Base-by-base conservation (phyloP, 345 rosid species). In the Eucalyptus lansdowneana region DNA sequence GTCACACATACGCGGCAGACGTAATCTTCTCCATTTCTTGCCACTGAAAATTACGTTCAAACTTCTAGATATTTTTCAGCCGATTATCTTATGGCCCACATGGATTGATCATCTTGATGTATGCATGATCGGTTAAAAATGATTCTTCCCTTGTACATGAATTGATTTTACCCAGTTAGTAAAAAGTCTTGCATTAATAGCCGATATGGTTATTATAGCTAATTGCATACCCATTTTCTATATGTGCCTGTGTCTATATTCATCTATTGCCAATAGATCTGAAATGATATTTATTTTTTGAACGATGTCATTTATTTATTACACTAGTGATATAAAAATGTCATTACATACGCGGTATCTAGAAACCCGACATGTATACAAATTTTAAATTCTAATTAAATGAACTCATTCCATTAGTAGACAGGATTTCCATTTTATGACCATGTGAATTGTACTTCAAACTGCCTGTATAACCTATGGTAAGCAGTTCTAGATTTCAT, bases 281-380 rank as follows among this genome's bases (percentile, higher is more conserved):
- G 4, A 62, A 6, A 13, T 29, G 69, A 62, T 29, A 62, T 29
- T 62, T 62, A 62, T 65, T n/a, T 14, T n/a, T 65, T 3, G 11
- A 65, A n/a, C 5, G 6, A 7, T 3, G 34, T 62, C 4, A n/a
- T 62, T 62, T 62, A 60, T 12, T 62, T 62, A 14, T 12, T 27
- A 60, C 16, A 60, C 19, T 6, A 8, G 37, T n/a, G 37, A n/a
- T 2, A 17, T 65, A n/a, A 65, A 29, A 62, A 13, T 13, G 15
- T 4, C 31, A 62, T 62, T 62, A 65, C 76, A 15, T 16, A 2
- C 6, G 0, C 0, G 8, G 1, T n/a, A n/a, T 65, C 2, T 4
- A n/a, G 76, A 65, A 65, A 4, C 21, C 11, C 37, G 21, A 65
- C 76, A 15, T 65, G 37, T 65, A 65, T 65, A 15, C 69, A 29